Evolutionary conservation across 441 rosid species (phyloP).

Genomic region (Capsella rubella): DNA sequence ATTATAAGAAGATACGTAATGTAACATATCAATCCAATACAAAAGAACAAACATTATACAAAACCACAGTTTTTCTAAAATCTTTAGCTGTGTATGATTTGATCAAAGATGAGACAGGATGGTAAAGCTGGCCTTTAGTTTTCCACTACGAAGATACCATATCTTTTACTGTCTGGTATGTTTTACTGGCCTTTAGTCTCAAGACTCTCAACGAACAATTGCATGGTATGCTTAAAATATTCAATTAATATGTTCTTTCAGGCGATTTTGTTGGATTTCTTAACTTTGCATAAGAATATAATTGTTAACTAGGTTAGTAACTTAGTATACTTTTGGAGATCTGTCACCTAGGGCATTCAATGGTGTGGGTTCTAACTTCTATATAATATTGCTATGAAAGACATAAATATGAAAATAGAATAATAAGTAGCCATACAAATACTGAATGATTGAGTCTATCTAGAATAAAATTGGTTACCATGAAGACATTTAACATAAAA

Average conservation of each 20-base stretch:
- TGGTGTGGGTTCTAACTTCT: constrained; percentile 21
- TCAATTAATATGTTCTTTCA: not conserved
- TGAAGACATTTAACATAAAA: not conserved
- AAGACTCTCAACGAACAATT: not conserved
- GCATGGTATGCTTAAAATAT: not conserved
- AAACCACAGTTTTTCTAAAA: not conserved
- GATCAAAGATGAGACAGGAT: not conserved
- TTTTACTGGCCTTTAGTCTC: too few relatives aligned
- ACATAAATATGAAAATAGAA: not conserved
- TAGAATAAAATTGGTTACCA: not conserved
- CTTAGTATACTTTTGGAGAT: not conserved
- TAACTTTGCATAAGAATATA: not conserved
- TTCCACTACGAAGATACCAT: constrained; percentile 25
- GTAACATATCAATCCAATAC: not conserved
- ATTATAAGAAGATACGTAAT: not conserved
- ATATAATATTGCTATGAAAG: not conserved
- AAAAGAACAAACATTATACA: not conserved
- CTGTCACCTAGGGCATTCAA: constrained; percentile 30
- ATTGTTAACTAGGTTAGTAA: constrained; percentile 15
- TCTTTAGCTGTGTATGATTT: constrained; percentile 1
- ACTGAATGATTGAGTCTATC: not conserved
- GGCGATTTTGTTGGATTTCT: not conserved
- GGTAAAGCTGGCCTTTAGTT: constrained; percentile 14
- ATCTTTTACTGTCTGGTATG: constrained; percentile 17
- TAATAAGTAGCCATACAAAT: not conserved